Conservation (phyloP, 2,329 filamentous ascomycete genomes). For the Fusarium penzigii region DNA sequence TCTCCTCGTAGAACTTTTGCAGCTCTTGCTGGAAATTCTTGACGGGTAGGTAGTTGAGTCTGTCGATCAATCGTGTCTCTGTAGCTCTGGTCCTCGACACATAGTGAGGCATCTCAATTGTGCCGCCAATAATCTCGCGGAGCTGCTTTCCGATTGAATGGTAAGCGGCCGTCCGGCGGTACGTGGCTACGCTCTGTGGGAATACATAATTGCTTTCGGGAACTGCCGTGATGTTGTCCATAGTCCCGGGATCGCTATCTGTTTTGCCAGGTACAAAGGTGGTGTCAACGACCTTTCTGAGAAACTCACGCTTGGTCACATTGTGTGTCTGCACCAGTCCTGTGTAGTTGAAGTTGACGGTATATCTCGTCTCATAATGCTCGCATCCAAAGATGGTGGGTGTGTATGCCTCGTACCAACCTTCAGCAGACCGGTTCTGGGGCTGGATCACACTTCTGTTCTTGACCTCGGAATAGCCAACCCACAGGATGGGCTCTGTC, state of each 20-base stretch:
- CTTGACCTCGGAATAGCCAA: slow-evolving; percentile 26
- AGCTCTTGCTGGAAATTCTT: slow-evolving; percentile 18
- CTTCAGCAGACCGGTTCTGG: slow-evolving; percentile 1
- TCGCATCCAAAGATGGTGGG: slow-evolving; percentile 29
- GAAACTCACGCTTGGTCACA: slow-evolving; percentile 16
- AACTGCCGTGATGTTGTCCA: slow-evolving; percentile 19
- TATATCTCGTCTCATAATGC: slow-evolving; percentile 25
- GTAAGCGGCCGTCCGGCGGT: slow-evolving; percentile 23
- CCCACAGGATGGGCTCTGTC: slow-evolving; percentile 27
- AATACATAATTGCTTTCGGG: slow-evolving; percentile 22
- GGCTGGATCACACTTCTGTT: slow-evolving; percentile 19
- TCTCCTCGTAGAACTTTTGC: slow-evolving; percentile 29
- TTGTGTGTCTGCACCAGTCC: slow-evolving; percentile 20
- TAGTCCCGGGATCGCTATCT: slow-evolving; percentile 18
- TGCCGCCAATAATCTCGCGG: slow-evolving; percentile 23
- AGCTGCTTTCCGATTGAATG: slow-evolving; percentile 22
- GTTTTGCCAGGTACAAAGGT: slow-evolving; percentile 11
- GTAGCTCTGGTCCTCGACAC: slow-evolving; percentile 19
- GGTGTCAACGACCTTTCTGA: slow-evolving; percentile 22
- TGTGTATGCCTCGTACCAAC: slow-evolving; percentile 26
- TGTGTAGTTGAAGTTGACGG: slow-evolving; percentile 25
- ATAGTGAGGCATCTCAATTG: slow-evolving; percentile 23
- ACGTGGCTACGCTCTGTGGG: slow-evolving; percentile 17
- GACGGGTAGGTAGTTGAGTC: slow-evolving; percentile 24
- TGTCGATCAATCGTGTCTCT: slow-evolving; percentile 22